phyloP scores from a whole-genome alignment of 495 filamentous ascomycete species.

The Neurospora sp. region DNA sequence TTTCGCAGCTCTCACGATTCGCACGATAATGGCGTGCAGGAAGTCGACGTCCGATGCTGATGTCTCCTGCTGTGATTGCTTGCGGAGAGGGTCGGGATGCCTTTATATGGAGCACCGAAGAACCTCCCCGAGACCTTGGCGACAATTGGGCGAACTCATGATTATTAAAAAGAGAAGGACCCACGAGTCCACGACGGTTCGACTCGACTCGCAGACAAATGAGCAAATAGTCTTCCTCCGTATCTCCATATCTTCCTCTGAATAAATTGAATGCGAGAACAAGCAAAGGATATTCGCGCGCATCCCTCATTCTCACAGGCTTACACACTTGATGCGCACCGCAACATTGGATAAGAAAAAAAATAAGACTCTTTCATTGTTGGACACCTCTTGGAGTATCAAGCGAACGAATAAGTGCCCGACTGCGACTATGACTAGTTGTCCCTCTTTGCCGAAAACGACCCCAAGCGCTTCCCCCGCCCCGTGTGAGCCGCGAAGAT shows the following conservation, averaged over 20 bases:
- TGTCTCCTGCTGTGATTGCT: not conserved
- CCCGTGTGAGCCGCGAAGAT: not conserved
- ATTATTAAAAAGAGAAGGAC: not conserved
- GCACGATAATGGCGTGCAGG: not conserved
- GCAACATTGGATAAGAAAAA: not conserved
- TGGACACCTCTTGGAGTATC: not conserved
- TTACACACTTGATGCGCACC: not conserved
- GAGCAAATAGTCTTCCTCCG: not conserved
- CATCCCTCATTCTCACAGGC: not conserved
- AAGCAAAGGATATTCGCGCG: not conserved
- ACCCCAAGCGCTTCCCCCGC: not conserved
- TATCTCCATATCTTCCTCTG: not conserved
- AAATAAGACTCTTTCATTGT: not conserved
- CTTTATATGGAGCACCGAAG: not conserved
- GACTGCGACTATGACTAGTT: not conserved
- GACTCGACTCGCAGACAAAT: not conserved
- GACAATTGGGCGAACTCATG: not conserved
- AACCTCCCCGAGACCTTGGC: not conserved
- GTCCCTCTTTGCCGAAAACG: not conserved
- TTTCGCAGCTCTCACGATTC: not conserved
- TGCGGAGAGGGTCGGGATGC: not conserved
- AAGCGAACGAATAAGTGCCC: not conserved
- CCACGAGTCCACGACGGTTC: not conserved
- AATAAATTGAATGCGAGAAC: not conserved
- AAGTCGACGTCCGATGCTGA: not conserved